Evolutionary conservation across 768 basidiomycete species (phyloP).

Genomic region (Russula lepida): DNA sequence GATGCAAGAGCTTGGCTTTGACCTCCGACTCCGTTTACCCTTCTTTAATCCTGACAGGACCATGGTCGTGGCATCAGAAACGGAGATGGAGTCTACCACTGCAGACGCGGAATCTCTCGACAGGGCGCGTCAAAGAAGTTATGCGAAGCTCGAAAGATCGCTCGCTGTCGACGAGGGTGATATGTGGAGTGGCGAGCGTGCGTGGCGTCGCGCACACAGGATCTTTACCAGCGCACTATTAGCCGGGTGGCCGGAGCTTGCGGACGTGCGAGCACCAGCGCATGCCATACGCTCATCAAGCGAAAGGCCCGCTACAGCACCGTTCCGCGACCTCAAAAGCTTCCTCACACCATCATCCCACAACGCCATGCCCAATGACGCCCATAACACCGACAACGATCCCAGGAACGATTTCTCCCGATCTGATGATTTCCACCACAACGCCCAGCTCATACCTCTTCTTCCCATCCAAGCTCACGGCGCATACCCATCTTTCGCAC

Average conservation of each 20-base stretch:
- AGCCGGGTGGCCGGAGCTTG: constrained; percentile 44
- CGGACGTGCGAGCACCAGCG: constrained; percentile 32
- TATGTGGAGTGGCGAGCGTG: constrained; percentile 28
- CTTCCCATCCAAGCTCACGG: constrained; percentile 12
- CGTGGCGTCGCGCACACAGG: constrained; percentile 41
- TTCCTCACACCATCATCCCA: constrained; percentile 22
- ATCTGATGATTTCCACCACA: not conserved
- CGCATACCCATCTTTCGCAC: constrained; percentile 35
- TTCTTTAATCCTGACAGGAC: not conserved
- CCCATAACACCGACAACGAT: not conserved
- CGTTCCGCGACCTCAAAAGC: constrained; percentile 27
- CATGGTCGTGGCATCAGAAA: not conserved
- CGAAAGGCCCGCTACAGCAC: constrained; percentile 22
- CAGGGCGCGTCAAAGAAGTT: constrained; percentile 26
- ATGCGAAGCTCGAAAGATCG: constrained; percentile 22
- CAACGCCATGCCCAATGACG: not conserved
- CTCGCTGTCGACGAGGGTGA: constrained; percentile 24
- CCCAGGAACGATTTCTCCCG: not conserved
- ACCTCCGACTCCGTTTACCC: constrained; percentile 24
- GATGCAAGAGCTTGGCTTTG: constrained; percentile 36
- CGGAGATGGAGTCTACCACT: not conserved
- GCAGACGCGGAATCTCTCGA: not conserved
- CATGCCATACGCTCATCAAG: constrained; percentile 26
- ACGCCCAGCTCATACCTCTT: constrained; percentile 12
- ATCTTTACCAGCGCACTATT: constrained; percentile 52